Base-by-base conservation (phyloP, 345 rosid genomes). In the Pistacia integerrima region DNA sequence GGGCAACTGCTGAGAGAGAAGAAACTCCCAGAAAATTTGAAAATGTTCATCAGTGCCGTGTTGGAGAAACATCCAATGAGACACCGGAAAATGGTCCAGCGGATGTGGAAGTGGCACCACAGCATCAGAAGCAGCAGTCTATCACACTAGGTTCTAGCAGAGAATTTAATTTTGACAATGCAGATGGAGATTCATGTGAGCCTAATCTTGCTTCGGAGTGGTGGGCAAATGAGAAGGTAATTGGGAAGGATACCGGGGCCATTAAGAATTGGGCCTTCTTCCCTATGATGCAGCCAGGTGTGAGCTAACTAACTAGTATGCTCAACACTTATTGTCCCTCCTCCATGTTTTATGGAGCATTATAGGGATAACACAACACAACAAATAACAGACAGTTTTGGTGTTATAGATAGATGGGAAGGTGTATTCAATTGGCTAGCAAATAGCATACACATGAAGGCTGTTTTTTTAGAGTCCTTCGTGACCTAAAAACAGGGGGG, bases 181-280 rank as follows among this genome's bases (percentile, higher is more conserved):
- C 80, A 2, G 88, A 90, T 76, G 97, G 85, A 67, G 88, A 85
- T 74, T 74, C 83, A 33, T 69, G n/a, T 38, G 84, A 83, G 77
- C 72, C 85, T 61, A 70, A 66, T 22, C 64, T 74, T 28, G 85
- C 78, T 56, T 77, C 86, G 0, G 86, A 84, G 74, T 86, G 90
- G 91, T 85, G 93, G 89, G 82, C 84, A 1, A 84, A 83, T 20
- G 88, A 87, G 75, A 76, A 83, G 84, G 89, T 84, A 72, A 56
- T 65, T 14, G 94, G 79, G 56, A 89, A 87, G 66, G 89, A 83
- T 13, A 81, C 67, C 28, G 84, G 72, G 20, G 63, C 81, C 36
- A 66, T 81, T 46, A 82, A 80, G 63, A 90, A 87, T 66, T 93
- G 98, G 99, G 89, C 97, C 8, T 92, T 91, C 87, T 93, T 92